phyloP scores from a whole-genome alignment of 2,329 filamentous ascomycete genomes.

The Exserohilum turcica region DNA sequence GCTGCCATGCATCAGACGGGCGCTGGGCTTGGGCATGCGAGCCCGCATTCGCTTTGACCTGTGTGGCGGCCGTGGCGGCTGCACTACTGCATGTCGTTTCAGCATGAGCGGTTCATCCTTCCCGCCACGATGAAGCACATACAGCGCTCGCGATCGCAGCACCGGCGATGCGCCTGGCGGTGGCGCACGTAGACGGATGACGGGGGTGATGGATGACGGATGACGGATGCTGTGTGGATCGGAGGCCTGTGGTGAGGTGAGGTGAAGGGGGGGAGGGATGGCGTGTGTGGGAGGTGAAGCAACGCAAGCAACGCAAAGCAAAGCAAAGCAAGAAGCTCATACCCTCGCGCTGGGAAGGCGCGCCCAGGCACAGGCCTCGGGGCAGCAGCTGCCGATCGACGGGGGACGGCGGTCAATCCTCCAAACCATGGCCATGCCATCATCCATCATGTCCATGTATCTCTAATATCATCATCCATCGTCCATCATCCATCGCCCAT shows the following conservation, averaged over 20 bases:
- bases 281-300: too few relatives aligned
- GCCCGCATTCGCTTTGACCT: background rate
- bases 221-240: background rate
- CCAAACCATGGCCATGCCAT: too few relatives aligned
- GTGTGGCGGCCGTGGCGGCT: conserved; percentile 11
- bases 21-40: too few relatives aligned
- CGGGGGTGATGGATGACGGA: background rate
- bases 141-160: conserved; percentile 9
- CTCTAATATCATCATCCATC: too few relatives aligned
- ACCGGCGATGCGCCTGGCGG: background rate
- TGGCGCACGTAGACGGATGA: too few relatives aligned
- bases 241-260: too few relatives aligned
- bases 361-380: conserved; percentile 10
- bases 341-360: background rate
- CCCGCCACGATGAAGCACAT: conserved; percentile 15
- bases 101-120: conserved; percentile 25
- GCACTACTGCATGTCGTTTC: conserved; percentile 24
- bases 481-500: background rate
- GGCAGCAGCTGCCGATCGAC: conserved; percentile 9
- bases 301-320: conserved; percentile 2
- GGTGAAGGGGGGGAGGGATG: too few relatives aligned
- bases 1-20: too few relatives aligned
- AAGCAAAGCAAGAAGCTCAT: too few relatives aligned
- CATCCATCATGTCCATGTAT: too few relatives aligned
- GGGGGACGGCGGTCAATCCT: background rate